Evolutionary conservation across 2,329 filamentous ascomycete genomes (phyloP).

Genomic region (Xylaria sp.): DNA sequence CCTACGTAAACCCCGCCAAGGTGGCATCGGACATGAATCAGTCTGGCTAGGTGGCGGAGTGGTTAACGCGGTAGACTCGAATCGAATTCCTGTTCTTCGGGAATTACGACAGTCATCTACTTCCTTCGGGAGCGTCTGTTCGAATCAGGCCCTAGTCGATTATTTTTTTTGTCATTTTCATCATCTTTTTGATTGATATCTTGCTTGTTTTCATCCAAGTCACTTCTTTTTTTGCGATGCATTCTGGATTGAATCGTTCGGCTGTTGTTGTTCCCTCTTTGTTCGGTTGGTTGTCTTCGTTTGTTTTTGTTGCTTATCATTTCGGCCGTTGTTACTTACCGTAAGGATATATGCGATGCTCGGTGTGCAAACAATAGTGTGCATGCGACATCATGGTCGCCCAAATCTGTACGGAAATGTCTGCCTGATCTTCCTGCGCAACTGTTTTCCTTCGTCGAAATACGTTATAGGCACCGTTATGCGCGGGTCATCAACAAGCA

Average conservation of each 20-base stretch:
- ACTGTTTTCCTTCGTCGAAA: too few species aligned
- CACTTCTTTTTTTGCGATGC: neutral
- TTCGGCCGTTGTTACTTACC: too few species aligned
- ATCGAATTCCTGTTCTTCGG: neutral
- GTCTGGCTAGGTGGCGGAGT: slow-evolving; percentile 16
- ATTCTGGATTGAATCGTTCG: neutral
- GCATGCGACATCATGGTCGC: too few species aligned
- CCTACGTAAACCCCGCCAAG: neutral
- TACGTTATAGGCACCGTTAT: neutral
- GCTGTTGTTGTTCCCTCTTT: neutral
- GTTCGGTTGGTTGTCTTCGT: too few species aligned
- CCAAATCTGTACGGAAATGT: too few species aligned
- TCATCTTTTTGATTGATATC: neutral
- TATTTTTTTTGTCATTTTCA: too few species aligned
- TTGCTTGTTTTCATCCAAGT: neutral
- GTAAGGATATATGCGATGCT: too few species aligned
- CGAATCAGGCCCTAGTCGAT: slow-evolving; percentile 2
- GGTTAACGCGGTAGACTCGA: slow-evolving; percentile 20
- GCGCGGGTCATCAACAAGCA: neutral
- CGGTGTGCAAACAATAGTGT: too few species aligned
- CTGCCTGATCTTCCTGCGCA: too few species aligned
- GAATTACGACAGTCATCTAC: neutral
- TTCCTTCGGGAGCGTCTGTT: slow-evolving; percentile 3
- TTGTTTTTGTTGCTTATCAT: too few species aligned
- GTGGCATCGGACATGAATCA: neutral